Base-by-base conservation (phyloP, 2,329 filamentous ascomycete genomes). In the Penicillium palitans region DNA sequence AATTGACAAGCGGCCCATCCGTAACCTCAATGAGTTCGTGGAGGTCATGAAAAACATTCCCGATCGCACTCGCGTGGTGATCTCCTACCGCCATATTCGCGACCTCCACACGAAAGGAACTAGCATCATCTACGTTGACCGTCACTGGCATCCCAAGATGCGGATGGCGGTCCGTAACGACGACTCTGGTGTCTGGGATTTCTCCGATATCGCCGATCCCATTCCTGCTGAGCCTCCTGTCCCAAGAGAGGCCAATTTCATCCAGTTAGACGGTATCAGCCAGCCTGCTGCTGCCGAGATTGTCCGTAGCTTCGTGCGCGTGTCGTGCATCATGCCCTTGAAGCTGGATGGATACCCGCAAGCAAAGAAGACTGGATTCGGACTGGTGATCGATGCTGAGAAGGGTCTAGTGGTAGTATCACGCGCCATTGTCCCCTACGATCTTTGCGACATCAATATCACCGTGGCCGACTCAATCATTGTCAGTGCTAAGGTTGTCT, bases 301-400 rank as follows among this genome's bases (percentile, higher is more conserved):
- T 61, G 90, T 99, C 40, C 88, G 90, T 65, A 97, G 93, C 72
- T 98, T 99, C 72, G 93, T 99, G 27, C 89, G 95, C 40, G 90
- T 99, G 55, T 89, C 90, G 63, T 96, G 93, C 68, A 90, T 88
- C 25, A 93, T 99, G 88, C 95, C 95, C 0, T 80, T 99, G 61
- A 98, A 98, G 80, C 84, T 99, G 10, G 95, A 99, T 73, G 95
- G 95, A n/a, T 99, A 96, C 73, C 96, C 95, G 6, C 91, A 95
- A 74, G 91, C 95, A 65, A 85, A 92, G 49, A 95, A 96, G 77
- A 95, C 92, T 79, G 95, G 95, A 0, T 97, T 96, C 82, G 95
- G 95, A 40, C 80, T 99, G 39, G 93, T 99, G n/a, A 90, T 99
- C 61, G 95, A 99, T 76, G 95, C 96, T 0, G 91, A 96, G 60